Evolutionary conservation across 805 yeast species (phyloP), one percentile per base, ranked within the genome.

Genomic region (Candida andamanensis): DNA sequence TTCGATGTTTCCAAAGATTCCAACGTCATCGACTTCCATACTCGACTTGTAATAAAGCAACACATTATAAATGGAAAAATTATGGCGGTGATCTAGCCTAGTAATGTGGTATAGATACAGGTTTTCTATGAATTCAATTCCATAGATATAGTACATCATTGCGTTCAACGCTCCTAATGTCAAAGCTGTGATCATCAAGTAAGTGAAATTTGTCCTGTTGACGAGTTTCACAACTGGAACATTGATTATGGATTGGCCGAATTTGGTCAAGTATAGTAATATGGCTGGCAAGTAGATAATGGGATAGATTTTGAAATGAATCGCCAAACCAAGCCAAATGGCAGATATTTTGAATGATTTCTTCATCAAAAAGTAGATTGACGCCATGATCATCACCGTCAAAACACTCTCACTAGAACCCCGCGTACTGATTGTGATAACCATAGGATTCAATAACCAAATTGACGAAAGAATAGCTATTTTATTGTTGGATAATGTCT

Each of bases 401-500:
- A 92, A 56, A 1, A 92, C 68, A 40, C 96, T 87, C 50, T 92
- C 98, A 0, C 95, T 82, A 17, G 92, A 84, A 1, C 98, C 98
- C 28, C 98, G 67, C 0, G 97, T 86, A 42, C 90, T 79, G 29
- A 92, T 92, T 1, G 95, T 86, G 19, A 81, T 76, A 1, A 89
- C 97, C 92, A 92, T 84, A 11, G 98, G 97, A 52, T 92, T 92
- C 44, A 86, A 65, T 13, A 92, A 65, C 97, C 97, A 92, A 4
- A 90, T 59, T 2, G 80, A 56, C 9, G 78, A 55, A 25, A 78
- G 63, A 5, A 63, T 42, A 9, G 70, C 36, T 6, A 33, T 5
- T n/a, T 65, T 62, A 4, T 19, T 41, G 6, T 26, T 29, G 4
- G 35, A 28, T 12, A 28, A 24, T 20, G 33, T 35, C 24, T 29